These are phyloP conservation scores for Golubevia pallescens DNA, from an alignment of 1,284 basidiomycete species.

Conservation along the genomic window DNA sequence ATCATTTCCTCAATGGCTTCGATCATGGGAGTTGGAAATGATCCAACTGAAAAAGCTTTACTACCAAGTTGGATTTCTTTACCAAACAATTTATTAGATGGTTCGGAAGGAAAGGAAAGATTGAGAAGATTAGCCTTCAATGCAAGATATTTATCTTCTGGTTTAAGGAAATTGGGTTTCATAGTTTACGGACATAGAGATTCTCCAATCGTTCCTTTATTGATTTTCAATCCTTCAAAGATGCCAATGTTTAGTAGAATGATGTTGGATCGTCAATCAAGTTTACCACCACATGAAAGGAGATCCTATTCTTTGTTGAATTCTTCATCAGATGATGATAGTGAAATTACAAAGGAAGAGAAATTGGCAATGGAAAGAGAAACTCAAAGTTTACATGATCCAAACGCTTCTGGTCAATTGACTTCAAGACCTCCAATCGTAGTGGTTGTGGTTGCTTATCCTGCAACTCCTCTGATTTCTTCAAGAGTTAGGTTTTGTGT, in stretches of 20 bases:
- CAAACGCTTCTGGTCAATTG: too few relatives aligned
- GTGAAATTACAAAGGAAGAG: slow-evolving; percentile 28
- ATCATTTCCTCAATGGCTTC: slow-evolving; percentile 90
- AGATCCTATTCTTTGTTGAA: slow-evolving; percentile 12
- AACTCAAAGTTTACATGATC: too few relatives aligned
- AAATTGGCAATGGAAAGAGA: slow-evolving; percentile 17
- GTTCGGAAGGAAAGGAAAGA: slow-evolving; percentile 56
- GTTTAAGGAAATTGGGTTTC: slow-evolving; percentile 64
- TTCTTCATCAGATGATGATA: slow-evolving; percentile 24
- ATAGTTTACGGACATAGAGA: slow-evolving; percentile 63
- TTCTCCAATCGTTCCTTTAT: slow-evolving; percentile 42
- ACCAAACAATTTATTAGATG: slow-evolving; percentile 40
- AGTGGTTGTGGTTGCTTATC: slow-evolving; percentile 66
- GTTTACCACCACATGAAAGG: slow-evolving; percentile 49
- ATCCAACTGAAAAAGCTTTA: slow-evolving; percentile 42
- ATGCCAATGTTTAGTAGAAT: slow-evolving; percentile 57
- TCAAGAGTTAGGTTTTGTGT: slow-evolving; percentile 92
- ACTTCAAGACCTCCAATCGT: too few relatives aligned
- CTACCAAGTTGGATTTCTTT: slow-evolving; percentile 53
- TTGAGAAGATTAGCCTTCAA: slow-evolving; percentile 64
- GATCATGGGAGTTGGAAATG: slow-evolving; percentile 78
- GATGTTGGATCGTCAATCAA: slow-evolving; percentile 51
- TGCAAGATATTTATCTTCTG: slow-evolving; percentile 61
- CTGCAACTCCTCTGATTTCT: slow-evolving; percentile 88
- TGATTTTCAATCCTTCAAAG: slow-evolving; percentile 30